phyloP scores from a whole-genome alignment of 2,329 filamentous ascomycete species.

The Colletotrichum cordylinicola region DNA sequence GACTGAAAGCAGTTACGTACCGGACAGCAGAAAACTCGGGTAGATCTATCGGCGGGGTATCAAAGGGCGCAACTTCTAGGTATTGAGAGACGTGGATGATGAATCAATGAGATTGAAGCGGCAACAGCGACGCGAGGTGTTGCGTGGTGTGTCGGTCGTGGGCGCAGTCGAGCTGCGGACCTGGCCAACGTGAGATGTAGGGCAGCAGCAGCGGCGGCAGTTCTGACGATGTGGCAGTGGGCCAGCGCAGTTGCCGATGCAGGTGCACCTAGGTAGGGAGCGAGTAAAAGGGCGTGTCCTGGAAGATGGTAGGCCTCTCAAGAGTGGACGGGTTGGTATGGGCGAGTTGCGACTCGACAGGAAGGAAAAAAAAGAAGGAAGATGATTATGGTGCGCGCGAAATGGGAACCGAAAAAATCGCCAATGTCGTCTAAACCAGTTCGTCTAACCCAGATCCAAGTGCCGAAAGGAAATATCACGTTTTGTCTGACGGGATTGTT shows the following conservation, averaged over 20 bases:
- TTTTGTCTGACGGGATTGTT: slow-evolving; percentile 6
- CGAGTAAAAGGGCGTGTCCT: background rate
- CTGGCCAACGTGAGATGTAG: background rate
- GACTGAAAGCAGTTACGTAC: slow-evolving; percentile 14
- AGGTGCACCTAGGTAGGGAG: background rate
- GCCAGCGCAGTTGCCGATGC: background rate
- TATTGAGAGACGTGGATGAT: background rate
- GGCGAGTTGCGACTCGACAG: background rate
- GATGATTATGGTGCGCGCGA: slow-evolving; percentile 22
- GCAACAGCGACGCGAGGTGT: background rate
- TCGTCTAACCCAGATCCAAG: slow-evolving; percentile 41
- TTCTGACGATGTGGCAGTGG: background rate
- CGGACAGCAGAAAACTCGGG: background rate
- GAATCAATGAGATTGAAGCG: background rate
- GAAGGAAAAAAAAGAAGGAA: background rate
- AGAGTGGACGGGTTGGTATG: background rate
- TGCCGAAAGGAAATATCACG: slow-evolving; percentile 33
- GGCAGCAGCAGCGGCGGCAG: background rate
- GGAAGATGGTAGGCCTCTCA: background rate
- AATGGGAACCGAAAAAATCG: slow-evolving; percentile 19
- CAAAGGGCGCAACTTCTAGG: slow-evolving; percentile 11
- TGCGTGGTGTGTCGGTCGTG: background rate
- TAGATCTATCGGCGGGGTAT: slow-evolving; percentile 18
- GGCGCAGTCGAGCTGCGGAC: background rate
- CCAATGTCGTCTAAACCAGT: slow-evolving; percentile 41